These are phyloP conservation scores for Teunomyces cretensis DNA, from an alignment of 805 yeast genomes.

Conservation along the genomic window DNA sequence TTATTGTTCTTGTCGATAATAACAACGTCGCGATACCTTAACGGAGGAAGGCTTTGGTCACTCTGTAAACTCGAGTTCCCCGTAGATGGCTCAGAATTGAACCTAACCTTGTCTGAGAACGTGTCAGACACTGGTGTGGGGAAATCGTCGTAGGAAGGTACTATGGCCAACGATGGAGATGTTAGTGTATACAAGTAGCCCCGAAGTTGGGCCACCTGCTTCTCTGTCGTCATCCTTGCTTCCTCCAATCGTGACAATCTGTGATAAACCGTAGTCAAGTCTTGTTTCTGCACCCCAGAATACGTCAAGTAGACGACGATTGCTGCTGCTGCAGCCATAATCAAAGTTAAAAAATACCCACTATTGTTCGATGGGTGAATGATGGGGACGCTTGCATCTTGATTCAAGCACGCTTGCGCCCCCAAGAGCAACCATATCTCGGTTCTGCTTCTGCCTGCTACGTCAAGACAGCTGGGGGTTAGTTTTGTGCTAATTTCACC, in stretches of 20 bases:
- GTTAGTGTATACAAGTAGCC: neutral
- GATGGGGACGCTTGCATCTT: neutral
- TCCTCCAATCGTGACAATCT: neutral
- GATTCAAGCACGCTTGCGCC: neutral
- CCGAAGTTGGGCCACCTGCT: neutral
- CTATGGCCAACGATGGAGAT: neutral
- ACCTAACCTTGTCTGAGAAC: neutral
- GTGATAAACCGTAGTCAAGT: neutral
- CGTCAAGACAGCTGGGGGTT: neutral
- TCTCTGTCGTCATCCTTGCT: neutral
- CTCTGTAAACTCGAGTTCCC: neutral
- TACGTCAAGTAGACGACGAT: neutral
- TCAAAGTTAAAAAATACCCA: neutral
- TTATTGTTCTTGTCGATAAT: constrained; percentile 36
- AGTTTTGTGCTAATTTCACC: neutral
- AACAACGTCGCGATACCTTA: constrained; percentile 18
- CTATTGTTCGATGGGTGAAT: neutral
- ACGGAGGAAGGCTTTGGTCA: neutral
- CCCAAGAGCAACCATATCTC: neutral
- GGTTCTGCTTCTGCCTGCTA: neutral
- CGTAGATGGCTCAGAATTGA: neutral
- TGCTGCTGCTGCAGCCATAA: neutral
- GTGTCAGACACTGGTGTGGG: constrained; percentile 7
- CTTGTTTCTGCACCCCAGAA: neutral
- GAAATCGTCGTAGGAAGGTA: constrained; percentile 1